phyloP scores from a whole-genome alignment of 768 basidiomycete species.

The Leucocoprinus sp. region DNA sequence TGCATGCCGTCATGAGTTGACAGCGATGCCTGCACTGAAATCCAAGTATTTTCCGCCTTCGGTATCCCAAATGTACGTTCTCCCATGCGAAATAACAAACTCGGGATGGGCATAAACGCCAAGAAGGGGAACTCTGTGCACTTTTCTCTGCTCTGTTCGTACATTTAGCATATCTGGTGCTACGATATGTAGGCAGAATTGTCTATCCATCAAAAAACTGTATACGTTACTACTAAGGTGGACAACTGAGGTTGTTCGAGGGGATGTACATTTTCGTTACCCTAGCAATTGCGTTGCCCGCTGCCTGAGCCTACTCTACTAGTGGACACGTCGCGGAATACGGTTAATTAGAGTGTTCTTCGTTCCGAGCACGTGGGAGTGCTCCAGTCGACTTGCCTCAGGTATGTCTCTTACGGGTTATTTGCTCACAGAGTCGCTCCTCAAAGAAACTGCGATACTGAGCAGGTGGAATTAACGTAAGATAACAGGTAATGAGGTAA shows the following conservation, averaged over 20 bases:
- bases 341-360: not conserved
- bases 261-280: not conserved
- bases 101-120: conserved; percentile 90
- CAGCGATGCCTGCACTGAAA: conserved; percentile 93
- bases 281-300: not conserved
- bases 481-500: no score
- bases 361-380: no score
- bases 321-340: conserved; percentile 1
- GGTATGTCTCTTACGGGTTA: no score
- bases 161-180: conserved; percentile 26
- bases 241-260: not conserved
- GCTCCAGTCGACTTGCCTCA: no score
- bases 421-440: no score
- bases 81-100: conserved; percentile 77
- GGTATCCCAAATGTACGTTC: conserved; percentile 81
- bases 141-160: conserved; percentile 23
- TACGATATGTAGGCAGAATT: conserved; percentile 16
- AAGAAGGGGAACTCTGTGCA: conserved; percentile 52
- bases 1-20: conserved; percentile 91
- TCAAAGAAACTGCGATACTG: no score
- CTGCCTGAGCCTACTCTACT: no score
- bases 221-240: not conserved
- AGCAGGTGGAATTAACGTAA: no score
- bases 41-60: conserved; percentile 83
- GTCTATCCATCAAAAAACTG: not conserved